A percentile compares a stretch with the other conserved stretches of the same genome.
Evolutionary conservation across 352 stramenopile genomes (phyloP).

Genomic region (Lagenidium sp.): DNA sequence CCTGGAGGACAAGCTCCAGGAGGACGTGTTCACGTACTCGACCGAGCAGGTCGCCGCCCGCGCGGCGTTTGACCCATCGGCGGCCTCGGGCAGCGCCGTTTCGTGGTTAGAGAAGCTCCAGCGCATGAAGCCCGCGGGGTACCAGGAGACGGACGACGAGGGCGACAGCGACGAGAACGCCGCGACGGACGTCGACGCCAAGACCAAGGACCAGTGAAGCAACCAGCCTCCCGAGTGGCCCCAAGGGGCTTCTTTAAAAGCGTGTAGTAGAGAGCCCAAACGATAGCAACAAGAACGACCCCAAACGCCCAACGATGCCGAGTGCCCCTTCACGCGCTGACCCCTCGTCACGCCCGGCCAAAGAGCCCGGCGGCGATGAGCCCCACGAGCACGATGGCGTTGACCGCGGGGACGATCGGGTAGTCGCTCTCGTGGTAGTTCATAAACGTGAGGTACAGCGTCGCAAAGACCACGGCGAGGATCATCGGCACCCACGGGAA

Average conservation of each 20-base stretch:
- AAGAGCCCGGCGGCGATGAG: conserved; percentile 25
- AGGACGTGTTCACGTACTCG: conserved; percentile 83
- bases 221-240: no score
- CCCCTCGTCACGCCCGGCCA: conserved; percentile 10
- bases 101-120: conserved; percentile 86
- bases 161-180: neutral
- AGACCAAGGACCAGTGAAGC: conserved; percentile 1
- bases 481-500: conserved; percentile 54
- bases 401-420: conserved; percentile 39
- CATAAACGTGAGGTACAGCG: conserved; percentile 49
- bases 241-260: no score
- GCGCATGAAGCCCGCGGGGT: conserved; percentile 72
- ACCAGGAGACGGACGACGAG: conserved; percentile 15
- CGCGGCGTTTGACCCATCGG: conserved; percentile 59
- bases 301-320: no score
- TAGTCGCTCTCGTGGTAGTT: conserved; percentile 32
- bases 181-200: conserved; percentile 14
- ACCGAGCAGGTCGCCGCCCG: conserved; percentile 57
- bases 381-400: conserved; percentile 29
- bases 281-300: no score
- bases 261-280: no score
- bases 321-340: no score
- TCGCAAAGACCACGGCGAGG: conserved; percentile 36
- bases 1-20: conserved; percentile 69
- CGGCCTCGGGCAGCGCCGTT: conserved; percentile 53